Percentiles rank a stretch among this genome's conserved stretches.
These are phyloP conservation scores for Aspergillus steynii DNA, from an alignment of 495 filamentous ascomycete genomes.

Conservation along the genomic window DNA sequence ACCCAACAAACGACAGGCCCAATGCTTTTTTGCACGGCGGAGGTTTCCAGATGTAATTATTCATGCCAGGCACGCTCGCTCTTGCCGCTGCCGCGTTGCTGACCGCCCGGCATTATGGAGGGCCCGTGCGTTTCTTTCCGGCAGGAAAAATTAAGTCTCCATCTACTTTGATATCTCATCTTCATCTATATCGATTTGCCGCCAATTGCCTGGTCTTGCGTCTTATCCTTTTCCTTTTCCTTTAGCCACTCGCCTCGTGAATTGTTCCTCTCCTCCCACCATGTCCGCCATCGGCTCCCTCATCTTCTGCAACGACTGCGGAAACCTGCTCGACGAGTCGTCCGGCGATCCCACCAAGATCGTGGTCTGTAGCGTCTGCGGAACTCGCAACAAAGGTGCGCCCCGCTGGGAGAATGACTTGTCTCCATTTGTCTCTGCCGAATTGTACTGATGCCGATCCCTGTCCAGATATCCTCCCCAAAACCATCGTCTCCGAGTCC, in stretches of 20 bases:
- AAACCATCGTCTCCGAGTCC: conserved; percentile 75
- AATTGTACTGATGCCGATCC: conserved; percentile 6
- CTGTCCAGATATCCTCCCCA: conserved; percentile 71
- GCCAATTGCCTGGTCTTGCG: background rate
- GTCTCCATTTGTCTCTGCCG: conserved; percentile 1
- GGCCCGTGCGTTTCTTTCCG: conserved; percentile 30
- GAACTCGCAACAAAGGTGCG: conserved; percentile 76
- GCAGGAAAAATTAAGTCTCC: background rate
- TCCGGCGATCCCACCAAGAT: conserved; percentile 72
- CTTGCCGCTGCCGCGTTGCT: conserved; percentile 33
- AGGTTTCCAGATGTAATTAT: conserved; percentile 25
- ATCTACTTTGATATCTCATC: background rate
- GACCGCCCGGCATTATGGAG: conserved; percentile 35
- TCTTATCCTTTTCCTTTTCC: background rate
- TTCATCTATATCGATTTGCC: no score
- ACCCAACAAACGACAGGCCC: conserved; percentile 1
- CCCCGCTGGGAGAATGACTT: conserved; percentile 6
- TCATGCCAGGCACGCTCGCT: conserved; percentile 30
- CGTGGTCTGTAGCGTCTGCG: conserved; percentile 82
- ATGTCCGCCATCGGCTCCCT: conserved; percentile 91
- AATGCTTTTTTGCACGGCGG: background rate
- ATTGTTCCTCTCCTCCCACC: conserved; percentile 12
- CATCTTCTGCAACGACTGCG: conserved; percentile 92
- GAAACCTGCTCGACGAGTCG: conserved; percentile 81
- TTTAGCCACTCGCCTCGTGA: background rate